Percentiles rank a stretch among this genome's conserved stretches.
phyloP scores from a whole-genome alignment of 192 early-diverging fungal species.

The Funneliformis geosporum region DNA sequence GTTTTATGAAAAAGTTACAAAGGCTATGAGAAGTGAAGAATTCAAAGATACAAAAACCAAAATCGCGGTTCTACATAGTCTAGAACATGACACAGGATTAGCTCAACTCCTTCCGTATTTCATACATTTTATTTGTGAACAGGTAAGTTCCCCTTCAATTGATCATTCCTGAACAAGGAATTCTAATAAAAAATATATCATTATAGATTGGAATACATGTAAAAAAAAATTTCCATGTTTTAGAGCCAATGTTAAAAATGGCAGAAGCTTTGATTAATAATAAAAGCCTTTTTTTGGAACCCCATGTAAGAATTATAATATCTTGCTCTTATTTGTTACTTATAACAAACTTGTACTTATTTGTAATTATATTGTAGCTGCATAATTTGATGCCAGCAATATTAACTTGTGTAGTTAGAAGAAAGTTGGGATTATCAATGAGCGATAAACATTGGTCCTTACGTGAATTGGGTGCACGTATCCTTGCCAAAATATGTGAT shows the following conservation, averaged over 20 bases:
- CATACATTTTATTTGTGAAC: constrained; percentile 87
- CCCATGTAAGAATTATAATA: constrained; percentile 68
- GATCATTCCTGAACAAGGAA: not conserved
- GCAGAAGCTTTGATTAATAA: constrained; percentile 82
- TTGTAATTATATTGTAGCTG: constrained; percentile 54
- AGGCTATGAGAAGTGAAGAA: constrained; percentile 69
- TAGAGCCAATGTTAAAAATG: constrained; percentile 79
- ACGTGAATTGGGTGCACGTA: constrained; percentile 72
- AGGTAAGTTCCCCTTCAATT: constrained; percentile 43
- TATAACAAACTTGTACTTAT: not conserved
- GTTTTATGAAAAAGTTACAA: constrained; percentile 92
- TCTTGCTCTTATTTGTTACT: not conserved
- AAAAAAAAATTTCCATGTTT: constrained; percentile 63
- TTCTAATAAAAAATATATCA: not conserved
- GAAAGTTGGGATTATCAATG: constrained; percentile 69
- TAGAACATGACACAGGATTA: constrained; percentile 88
- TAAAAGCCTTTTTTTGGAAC: constrained; percentile 87
- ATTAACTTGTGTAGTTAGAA: constrained; percentile 90
- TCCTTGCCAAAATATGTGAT: constrained; percentile 73
- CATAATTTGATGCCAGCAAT: constrained; percentile 95
- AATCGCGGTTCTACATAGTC: constrained; percentile 76
- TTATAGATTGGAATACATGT: constrained; percentile 75
- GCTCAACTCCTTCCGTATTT: constrained; percentile 95
- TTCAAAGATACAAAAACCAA: constrained; percentile 55
- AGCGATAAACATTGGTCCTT: constrained; percentile 83